Conservation (phyloP, 2,329 filamentous ascomycete species). For the Pseudogymnoascus sp. region DNA sequence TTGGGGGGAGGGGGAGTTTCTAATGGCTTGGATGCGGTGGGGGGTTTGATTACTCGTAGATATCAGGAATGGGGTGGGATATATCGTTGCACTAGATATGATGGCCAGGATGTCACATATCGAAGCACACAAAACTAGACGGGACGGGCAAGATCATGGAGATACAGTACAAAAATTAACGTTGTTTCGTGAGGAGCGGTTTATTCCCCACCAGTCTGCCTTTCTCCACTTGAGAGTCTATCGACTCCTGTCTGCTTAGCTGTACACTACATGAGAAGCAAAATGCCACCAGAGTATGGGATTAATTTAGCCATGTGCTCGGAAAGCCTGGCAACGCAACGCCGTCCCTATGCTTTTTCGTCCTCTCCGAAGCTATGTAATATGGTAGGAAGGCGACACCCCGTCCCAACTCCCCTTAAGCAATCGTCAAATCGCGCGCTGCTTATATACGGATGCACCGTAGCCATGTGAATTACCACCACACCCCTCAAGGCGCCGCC, state of each 20-base stretch:
- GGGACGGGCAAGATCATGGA: not conserved
- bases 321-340: not conserved
- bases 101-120: constrained; percentile 4
- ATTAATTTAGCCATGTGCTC: not conserved
- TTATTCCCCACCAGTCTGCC: not conserved
- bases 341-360: constrained; percentile 2
- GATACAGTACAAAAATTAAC: not conserved
- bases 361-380: not conserved
- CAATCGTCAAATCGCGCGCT: not conserved
- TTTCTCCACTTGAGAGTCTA: not conserved
- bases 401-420: not conserved
- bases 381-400: not conserved
- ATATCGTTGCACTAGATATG: not conserved
- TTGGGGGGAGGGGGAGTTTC: not conserved
- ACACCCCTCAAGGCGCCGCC: not conserved
- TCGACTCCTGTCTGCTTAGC: not conserved
- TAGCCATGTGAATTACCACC: not conserved
- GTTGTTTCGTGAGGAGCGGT: not conserved
- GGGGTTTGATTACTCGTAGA: not conserved
- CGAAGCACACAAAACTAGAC: not conserved
- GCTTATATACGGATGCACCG: not conserved
- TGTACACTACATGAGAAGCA: not conserved
- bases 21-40: not conserved
- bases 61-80: not conserved
- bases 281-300: not conserved